phyloP scores from a whole-genome alignment of 192 early-diverging fungal genomes.

The Umbelopsis isabellina region DNA sequence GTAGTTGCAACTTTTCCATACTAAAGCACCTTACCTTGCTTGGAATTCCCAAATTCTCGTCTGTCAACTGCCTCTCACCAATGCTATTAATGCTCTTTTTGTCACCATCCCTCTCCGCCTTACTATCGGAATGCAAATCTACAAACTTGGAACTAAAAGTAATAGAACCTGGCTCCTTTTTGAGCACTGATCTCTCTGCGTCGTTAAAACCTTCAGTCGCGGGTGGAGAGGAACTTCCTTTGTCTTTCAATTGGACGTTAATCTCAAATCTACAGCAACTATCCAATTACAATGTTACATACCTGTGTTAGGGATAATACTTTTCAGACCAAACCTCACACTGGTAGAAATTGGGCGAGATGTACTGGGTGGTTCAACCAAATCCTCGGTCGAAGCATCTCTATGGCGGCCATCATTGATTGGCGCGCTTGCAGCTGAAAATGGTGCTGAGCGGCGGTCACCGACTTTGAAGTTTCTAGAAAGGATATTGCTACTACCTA shows the following conservation, averaged over 20 bases:
- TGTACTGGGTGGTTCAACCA: not conserved
- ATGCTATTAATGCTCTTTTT: constrained; percentile 30
- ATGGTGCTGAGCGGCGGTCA: not conserved
- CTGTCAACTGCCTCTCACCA: constrained; percentile 10
- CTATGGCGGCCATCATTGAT: not conserved
- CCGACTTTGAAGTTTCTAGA: constrained; percentile 10
- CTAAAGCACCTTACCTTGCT: constrained; percentile 23
- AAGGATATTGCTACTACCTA: not conserved
- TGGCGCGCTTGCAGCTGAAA: not conserved
- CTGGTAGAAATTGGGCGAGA: not conserved
- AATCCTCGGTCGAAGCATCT: not conserved
- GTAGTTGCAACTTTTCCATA: not conserved
- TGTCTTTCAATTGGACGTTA: not conserved
- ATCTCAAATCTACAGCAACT: not conserved
- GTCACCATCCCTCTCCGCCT: constrained; percentile 27
- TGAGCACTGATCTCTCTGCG: not conserved
- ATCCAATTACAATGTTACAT: not conserved
- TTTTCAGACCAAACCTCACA: constrained; percentile 6
- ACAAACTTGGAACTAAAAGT: constrained; percentile 10
- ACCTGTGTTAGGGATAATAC: constrained; percentile 15
- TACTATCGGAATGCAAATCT: constrained; percentile 11
- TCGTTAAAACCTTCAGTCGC: not conserved
- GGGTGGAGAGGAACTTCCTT: not conserved
- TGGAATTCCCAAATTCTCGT: constrained; percentile 20
- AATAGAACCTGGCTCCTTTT: not conserved